Percentiles rank a stretch among this genome's conserved stretches.
phyloP scores from a whole-genome alignment of 495 filamentous ascomycete genomes.

The Annulohypoxylon stygium region DNA sequence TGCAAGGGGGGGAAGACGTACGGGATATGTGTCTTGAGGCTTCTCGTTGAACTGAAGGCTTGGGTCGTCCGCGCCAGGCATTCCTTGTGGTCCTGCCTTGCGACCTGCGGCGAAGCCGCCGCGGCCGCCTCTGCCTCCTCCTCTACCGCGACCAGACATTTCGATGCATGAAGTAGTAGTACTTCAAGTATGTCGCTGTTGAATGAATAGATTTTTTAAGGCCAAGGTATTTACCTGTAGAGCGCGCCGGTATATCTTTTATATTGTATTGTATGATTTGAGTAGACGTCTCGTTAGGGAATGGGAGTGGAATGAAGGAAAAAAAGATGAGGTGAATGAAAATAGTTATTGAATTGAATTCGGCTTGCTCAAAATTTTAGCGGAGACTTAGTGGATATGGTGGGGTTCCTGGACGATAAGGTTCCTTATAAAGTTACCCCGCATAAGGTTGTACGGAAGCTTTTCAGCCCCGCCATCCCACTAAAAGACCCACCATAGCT shows the following conservation, averaged over 20 bases:
- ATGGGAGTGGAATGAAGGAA: background rate
- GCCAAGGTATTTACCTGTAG: background rate
- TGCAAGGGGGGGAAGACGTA: constrained; percentile 10
- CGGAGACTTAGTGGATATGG: constrained; percentile 25
- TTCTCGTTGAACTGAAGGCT: constrained; percentile 47
- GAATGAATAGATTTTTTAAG: background rate
- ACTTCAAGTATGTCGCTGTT: background rate
- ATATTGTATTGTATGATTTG: background rate
- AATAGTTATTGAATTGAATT: constrained; percentile 20
- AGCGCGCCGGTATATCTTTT: background rate
- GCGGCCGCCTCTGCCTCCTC: constrained; percentile 51
- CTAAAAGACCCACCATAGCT: constrained; percentile 12
- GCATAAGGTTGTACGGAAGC: background rate
- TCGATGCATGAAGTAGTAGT: constrained; percentile 20
- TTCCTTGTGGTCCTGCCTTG: constrained; percentile 50
- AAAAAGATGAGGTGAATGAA: constrained; percentile 16
- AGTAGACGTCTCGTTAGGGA: background rate
- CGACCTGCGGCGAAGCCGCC: constrained; percentile 52
- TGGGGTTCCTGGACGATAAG: background rate
- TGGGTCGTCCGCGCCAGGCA: constrained; percentile 53
- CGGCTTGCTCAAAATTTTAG: constrained; percentile 38
- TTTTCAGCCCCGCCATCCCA: constrained; percentile 8
- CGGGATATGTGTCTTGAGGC: constrained; percentile 51
- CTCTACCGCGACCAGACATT: constrained; percentile 50
- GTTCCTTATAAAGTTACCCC: constrained; percentile 13